Base-by-base conservation (phyloP, 768 basidiomycete species). In the Wakefieldia striispora region DNA sequence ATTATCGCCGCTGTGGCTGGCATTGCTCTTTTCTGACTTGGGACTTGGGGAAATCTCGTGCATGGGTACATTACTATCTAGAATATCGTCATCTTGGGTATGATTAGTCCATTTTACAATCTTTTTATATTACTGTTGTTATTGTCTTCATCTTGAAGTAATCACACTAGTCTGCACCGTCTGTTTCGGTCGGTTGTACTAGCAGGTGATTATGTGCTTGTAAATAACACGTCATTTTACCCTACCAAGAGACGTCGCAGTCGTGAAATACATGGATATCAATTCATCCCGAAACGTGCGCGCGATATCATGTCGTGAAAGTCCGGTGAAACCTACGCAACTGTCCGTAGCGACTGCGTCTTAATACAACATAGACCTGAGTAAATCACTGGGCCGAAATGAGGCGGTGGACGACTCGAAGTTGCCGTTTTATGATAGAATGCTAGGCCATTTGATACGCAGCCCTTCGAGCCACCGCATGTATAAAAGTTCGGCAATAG, bases 381-480 rank as follows among this genome's bases (percentile, higher is more conserved):
- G 31, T 6, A 51, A 44, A 49, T 20, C 4, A 17, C 17, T 21
- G 33, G 26, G 39, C 35, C 33, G 26, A 27, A 24, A 43, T 31
- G 27, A 4, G 10, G 13, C n/a, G 13, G 44, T 23, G n/a, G n/a
- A n/a, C n/a, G 9, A 29, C 27, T 29, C 27, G 27, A 9, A 31
- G 33, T 20, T 6, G 42, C 14, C 21, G 13, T 26, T 45, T 38
- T 58, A 67, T 12, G 65, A 76, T 35, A 78, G 70, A 43, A 90
- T 75, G 59, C 76, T 88, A 6, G 91, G 91, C 93, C 93, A 95
- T 66, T 91, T 94, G 62, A 94, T 74, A 69, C 83, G 86, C 45
- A 97, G 71, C 3, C 94, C 94, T 62, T 97, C 91, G 21, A 97
- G 73, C 95, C 95, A 98, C 42, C 95, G 83, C 79, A 95, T 86